Base-by-base conservation (phyloP, 176 grass and related monocot species). In the Calamus simplicifolius region DNA sequence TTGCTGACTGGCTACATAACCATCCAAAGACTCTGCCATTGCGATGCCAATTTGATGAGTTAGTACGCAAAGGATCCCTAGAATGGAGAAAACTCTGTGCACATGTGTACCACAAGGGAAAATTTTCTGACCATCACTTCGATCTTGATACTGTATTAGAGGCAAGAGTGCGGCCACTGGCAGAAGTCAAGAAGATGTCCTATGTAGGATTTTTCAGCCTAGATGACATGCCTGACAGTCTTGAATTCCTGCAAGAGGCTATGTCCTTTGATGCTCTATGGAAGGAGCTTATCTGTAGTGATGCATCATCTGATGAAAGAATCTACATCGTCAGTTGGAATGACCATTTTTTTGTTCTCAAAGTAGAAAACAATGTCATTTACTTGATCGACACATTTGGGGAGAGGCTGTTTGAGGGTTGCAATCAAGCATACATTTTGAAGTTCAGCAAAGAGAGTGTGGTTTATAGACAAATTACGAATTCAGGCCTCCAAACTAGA, bases 301-400 rank as follows among this genome's bases (percentile, higher is more conserved):
- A 48, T 25, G 64, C 71, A 29, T 61, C 71, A 29, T 61, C 67
- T 2, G 75, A 79, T 62, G 29, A 56, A 29, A 29, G 61, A 16
- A 43, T 82, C 27, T 98, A 98, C 51, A 73, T 98, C n/a, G 73
- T 78, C 21, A 92, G 93, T 69, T 98, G 93, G 93, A 98, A 98
- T 48, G 93, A 98, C 38, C 93, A 98, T 58, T 98, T 98, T 54
- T 98, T 98, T 65, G 78, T 89, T 38, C 76, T 98, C 59, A 98
- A 88, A 63, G 82, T 89, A 25, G 93, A 92, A 48, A 75, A 19
- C 27, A 66, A 85, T 72, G 84, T 70, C 0, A 88, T 88, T 27
- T 98, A 85, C 65, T 74, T 98, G 65, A 88, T 98, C 13, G 93
- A 98, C 73, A 92, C 93, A 55, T 78, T 89, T 48, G 93, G 87